Percentiles rank a stretch among this genome's conserved stretches.
Evolutionary conservation across 495 filamentous ascomycete species (phyloP).

Genomic region (Sordaria brevicollis): DNA sequence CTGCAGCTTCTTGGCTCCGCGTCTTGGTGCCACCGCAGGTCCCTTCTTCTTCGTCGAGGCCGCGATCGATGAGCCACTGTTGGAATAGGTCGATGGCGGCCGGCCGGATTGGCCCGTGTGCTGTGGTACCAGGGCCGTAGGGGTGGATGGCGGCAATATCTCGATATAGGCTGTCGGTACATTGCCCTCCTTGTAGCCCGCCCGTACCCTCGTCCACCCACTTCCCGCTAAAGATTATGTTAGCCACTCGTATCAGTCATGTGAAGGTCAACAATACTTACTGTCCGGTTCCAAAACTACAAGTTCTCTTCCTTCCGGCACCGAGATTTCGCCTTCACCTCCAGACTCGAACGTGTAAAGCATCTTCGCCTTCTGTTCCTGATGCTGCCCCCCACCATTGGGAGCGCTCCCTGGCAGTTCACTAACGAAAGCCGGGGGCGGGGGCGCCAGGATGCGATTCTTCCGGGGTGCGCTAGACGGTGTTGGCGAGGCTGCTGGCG

Average conservation of each 20-base stretch:
- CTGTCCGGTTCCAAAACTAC: conserved; percentile 79
- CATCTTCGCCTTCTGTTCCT: conserved; percentile 73
- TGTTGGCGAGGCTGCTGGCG: conserved; percentile 8
- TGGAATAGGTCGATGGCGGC: conserved; percentile 64
- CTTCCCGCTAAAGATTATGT: conserved; percentile 56
- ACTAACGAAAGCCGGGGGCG: conserved; percentile 67
- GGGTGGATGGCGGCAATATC: conserved; percentile 20
- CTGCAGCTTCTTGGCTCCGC: conserved; percentile 89
- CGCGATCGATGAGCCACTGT: conserved; percentile 60
- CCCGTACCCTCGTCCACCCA: conserved; percentile 79
- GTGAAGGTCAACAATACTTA: conserved; percentile 32
- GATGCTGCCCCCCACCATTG: conserved; percentile 21
- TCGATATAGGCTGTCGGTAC: conserved; percentile 72
- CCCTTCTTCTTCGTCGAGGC: conserved; percentile 69
- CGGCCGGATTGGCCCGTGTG: conserved; percentile 43
- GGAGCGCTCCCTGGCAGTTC: conserved; percentile 44
- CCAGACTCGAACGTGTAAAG: conserved; percentile 73
- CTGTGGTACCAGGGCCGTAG: conserved; percentile 46
- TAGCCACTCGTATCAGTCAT: conserved; percentile 1
- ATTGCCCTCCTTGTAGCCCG: conserved; percentile 60
- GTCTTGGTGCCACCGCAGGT: conserved; percentile 81
- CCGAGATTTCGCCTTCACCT: conserved; percentile 68
- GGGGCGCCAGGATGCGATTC: conserved; percentile 74
- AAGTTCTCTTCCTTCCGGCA: conserved; percentile 67
- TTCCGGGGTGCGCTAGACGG: conserved; percentile 34